Conservation (phyloP, 305 asterid species). For the Plantago coronopus region DNA sequence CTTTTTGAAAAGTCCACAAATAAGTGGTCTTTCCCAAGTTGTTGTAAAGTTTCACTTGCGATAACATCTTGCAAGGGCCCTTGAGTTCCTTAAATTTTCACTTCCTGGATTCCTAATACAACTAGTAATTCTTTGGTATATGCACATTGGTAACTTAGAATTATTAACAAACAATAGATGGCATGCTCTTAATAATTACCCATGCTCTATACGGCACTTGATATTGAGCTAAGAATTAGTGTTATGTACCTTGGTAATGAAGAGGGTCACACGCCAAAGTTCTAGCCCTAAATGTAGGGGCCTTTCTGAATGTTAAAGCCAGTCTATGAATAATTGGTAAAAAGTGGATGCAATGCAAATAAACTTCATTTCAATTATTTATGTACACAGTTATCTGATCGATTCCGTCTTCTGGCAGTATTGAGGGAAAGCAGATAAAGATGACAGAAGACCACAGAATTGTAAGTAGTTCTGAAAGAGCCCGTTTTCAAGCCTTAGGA, state of each 20-base stretch:
- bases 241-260: too few species aligned
- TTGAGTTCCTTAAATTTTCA: too few species aligned
- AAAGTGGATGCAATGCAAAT: background rate
- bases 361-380: slow-evolving; percentile 10
- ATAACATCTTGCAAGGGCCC: too few species aligned
- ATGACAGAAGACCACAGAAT: slow-evolving; percentile 96
- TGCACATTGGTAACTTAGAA: background rate
- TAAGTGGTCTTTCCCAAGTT: too few species aligned
- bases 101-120: background rate
- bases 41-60: too few species aligned
- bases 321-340: background rate
- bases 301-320: too few species aligned
- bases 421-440: slow-evolving; percentile 78
- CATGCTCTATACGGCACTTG: background rate
- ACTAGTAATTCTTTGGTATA: background rate
- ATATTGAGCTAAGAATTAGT: background rate
- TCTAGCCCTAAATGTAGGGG: too few species aligned
- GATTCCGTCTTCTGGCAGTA: slow-evolving; percentile 42
- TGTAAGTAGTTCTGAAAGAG: slow-evolving; percentile 70
- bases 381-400: slow-evolving; percentile 3
- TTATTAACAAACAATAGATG: background rate
- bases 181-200: too few species aligned
- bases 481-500: slow-evolving; percentile 74
- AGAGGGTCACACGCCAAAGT: too few species aligned
- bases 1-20: too few species aligned